Evolutionary conservation across 2,329 filamentous ascomycete genomes (phyloP).

Genomic region (Sphaerulina populicola): DNA sequence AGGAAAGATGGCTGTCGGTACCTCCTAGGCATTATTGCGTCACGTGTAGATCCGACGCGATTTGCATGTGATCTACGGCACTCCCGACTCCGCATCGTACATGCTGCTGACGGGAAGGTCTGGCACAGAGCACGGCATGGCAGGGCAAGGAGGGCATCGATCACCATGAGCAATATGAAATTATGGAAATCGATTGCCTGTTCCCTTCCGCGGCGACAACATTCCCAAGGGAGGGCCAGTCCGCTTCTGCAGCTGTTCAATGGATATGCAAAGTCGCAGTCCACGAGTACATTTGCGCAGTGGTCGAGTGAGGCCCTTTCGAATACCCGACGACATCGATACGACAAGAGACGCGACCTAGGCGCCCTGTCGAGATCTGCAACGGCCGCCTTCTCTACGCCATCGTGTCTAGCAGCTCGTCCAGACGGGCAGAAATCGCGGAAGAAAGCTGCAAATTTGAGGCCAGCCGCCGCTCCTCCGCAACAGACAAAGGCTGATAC

Average conservation of each 20-base stretch:
- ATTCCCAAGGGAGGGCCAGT: conserved; percentile 11
- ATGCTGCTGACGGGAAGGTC: neutral
- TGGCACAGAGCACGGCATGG: no score
- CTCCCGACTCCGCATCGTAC: neutral
- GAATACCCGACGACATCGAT: neutral
- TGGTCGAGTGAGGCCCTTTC: conserved; percentile 1
- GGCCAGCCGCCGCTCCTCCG: neutral
- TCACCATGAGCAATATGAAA: conserved; percentile 31
- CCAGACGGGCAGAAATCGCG: neutral
- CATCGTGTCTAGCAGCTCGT: conserved; percentile 2
- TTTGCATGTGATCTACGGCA: neutral
- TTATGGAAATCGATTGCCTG: conserved; percentile 29
- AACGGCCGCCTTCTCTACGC: conserved; percentile 11
- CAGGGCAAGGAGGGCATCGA: neutral
- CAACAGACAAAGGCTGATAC: conserved; percentile 2
- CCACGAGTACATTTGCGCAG: conserved; percentile 7
- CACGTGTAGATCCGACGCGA: neutral
- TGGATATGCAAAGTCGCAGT: conserved; percentile 23
- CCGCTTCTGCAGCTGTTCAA: conserved; percentile 28
- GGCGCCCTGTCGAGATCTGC: neutral
- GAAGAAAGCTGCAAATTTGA: neutral
- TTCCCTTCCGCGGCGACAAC: conserved; percentile 18
- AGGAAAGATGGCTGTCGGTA: neutral
- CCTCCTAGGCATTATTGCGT: neutral
- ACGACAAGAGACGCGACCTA: neutral